A percentile compares a stretch with the other conserved stretches of the same genome.
Evolutionary conservation across 192 early-diverging fungal species (phyloP).

Genomic region (Neocallimastix lanati): DNA sequence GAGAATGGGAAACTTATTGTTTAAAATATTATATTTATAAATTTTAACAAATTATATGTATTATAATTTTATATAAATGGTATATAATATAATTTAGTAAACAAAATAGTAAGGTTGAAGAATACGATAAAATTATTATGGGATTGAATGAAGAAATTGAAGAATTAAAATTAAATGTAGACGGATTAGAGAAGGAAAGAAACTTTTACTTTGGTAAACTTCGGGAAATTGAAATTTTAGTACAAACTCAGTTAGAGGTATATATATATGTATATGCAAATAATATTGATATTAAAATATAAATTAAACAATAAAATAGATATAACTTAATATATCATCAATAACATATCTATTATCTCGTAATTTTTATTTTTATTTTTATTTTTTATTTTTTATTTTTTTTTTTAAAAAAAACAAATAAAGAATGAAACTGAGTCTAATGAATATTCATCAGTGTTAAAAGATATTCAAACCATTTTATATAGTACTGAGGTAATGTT

Average conservation of each 20-base stretch:
- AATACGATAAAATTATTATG: constrained; percentile 12
- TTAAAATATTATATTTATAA: no score
- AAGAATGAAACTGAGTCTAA: neutral
- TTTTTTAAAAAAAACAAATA: no score
- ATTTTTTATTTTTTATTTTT: no score
- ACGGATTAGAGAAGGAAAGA: constrained; percentile 85
- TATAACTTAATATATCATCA: no score
- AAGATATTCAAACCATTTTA: constrained; percentile 32
- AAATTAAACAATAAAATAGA: no score
- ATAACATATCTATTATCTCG: no score
- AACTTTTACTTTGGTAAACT: constrained; percentile 95
- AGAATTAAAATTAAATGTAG: constrained; percentile 69
- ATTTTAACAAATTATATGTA: no score
- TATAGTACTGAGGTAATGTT: constrained; percentile 61
- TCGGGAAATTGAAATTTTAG: constrained; percentile 80
- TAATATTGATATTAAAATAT: no score
- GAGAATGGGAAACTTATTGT: no score
- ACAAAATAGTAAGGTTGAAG: neutral
- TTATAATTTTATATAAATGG: no score
- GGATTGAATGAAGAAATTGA: constrained; percentile 55
- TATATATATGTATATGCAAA: constrained; percentile 11
- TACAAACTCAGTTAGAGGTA: constrained; percentile 56
- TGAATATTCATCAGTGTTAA: neutral
- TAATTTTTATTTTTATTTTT: no score
- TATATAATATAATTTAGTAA: neutral